Base-by-base conservation (phyloP, 139 green algal genomes). In the Pycnococcus provasolii region DNA sequence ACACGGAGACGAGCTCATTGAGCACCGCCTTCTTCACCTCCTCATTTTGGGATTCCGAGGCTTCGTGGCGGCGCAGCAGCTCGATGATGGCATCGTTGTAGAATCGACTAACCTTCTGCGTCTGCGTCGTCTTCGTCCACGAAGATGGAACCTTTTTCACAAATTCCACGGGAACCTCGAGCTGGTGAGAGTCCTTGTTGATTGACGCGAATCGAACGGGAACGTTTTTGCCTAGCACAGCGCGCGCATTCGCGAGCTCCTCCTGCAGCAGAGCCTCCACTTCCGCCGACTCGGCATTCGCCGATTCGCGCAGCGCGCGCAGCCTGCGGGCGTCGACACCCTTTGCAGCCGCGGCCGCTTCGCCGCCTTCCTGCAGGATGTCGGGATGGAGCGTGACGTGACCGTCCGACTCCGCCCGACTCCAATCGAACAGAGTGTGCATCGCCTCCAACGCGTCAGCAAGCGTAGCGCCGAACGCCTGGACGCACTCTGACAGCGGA, bases 151-250 rank as follows among this genome's bases (percentile, higher is more conserved):
- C 67, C 57, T 71, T 66, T 26, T 8, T 11, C 9, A 74, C 45
- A 2, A 41, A 47, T 42, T 95, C 81, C 1, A 26, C 26, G 26
- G 89, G 85, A 42, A 96, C 80, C 77, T 97, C 91, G 3, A 97
- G 52, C 64, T 94, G 72, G 72, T 95, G 83, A 55, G 60, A 81
- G 45, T 97, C 87, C 74, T 96, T 96, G 67, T 89, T 88, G 71
- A 80, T 41, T 26, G 26, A 26, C 26, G 26, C 26, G 26, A 26
- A 26, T 26, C 26, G 26, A 26, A 26, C 26, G 26, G 26, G 26
- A 7, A 37, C 48, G 48, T 9, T 55, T 9, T 9, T 4, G 45
- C 65, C 52, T 46, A n/a, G 48, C 48, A 55, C 11, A 11, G 9
- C 48, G 48, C 48, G 48, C 9, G 37, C 26, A 13, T 9, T 53